Evolutionary conservation across 768 basidiomycete species (phyloP).

Genomic region (Tylopilus intermedius): DNA sequence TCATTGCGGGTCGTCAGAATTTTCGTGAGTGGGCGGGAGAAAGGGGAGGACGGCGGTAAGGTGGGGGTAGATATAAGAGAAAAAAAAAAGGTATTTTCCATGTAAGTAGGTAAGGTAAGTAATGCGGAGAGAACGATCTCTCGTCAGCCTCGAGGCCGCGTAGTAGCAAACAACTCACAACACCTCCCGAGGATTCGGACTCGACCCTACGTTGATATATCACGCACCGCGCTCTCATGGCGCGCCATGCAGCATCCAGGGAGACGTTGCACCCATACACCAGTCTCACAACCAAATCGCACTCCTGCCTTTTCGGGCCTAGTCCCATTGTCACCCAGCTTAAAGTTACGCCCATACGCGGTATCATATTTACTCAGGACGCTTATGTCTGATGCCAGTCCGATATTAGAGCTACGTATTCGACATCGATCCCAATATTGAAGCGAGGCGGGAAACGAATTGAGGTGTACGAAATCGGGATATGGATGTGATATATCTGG

Average conservation of each 20-base stretch:
- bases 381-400: slow-evolving; percentile 19
- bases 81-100: slow-evolving; percentile 18
- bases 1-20: slow-evolving; percentile 31
- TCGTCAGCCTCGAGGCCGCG: slow-evolving; percentile 27
- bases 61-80: slow-evolving; percentile 21
- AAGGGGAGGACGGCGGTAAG: background rate
- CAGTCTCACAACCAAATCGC: background rate
- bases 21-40: slow-evolving; percentile 23
- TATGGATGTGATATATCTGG: slow-evolving; percentile 22
- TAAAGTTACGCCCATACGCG: slow-evolving; percentile 12
- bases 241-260: background rate
- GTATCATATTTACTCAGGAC: slow-evolving; percentile 5
- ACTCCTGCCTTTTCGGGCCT: slow-evolving; percentile 13
- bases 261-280: background rate
- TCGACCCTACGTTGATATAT: background rate
- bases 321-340: background rate
- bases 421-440: slow-evolving; percentile 18
- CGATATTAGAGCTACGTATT: slow-evolving; percentile 19
- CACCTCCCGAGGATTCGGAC: slow-evolving; percentile 10
- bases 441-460: slow-evolving; percentile 14
- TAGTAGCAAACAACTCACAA: slow-evolving; percentile 11
- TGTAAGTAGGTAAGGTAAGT: background rate
- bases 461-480: slow-evolving; percentile 18
- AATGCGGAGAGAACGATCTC: slow-evolving; percentile 22
- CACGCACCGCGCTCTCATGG: background rate